Conservation (phyloP, 2,329 filamentous ascomycete species). For the Arthroderma sp. region DNA sequence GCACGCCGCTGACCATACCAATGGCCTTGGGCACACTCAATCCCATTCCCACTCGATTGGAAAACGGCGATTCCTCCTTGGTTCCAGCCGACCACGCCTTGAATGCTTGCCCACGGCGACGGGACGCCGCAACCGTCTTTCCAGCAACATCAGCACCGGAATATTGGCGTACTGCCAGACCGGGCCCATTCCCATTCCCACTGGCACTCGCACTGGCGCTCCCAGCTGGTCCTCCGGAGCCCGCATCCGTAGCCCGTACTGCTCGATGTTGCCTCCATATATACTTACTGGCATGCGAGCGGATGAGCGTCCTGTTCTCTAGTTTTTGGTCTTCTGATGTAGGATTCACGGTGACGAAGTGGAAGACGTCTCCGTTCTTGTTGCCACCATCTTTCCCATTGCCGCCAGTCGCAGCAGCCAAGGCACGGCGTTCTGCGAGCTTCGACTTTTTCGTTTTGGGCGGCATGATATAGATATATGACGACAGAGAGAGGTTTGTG, state of each 20-base stretch:
- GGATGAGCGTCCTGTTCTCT: conserved; percentile 15
- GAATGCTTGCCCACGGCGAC: neutral
- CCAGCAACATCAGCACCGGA: neutral
- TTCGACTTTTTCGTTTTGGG: conserved; percentile 4
- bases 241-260: conserved; percentile 7
- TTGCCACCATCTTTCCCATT: neutral
- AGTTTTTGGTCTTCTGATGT: conserved; percentile 15
- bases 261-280: conserved; percentile 18
- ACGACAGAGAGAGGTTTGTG: neutral
- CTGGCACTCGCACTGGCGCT: neutral
- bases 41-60: neutral
- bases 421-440: neutral
- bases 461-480: conserved; percentile 1
- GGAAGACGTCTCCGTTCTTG: conserved; percentile 12
- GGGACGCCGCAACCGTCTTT: neutral
- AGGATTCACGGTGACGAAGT: conserved; percentile 17
- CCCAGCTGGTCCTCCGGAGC: neutral
- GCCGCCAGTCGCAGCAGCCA: neutral
- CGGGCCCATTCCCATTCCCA: neutral
- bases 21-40: neutral
- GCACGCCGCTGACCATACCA: neutral
- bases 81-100: neutral
- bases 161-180: neutral
- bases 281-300: conserved; percentile 17
- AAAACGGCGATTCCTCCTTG: neutral